These are phyloP conservation scores for Penicillium psychrofluorescens DNA, from an alignment of 495 filamentous ascomycete genomes.

Conservation along the genomic window DNA sequence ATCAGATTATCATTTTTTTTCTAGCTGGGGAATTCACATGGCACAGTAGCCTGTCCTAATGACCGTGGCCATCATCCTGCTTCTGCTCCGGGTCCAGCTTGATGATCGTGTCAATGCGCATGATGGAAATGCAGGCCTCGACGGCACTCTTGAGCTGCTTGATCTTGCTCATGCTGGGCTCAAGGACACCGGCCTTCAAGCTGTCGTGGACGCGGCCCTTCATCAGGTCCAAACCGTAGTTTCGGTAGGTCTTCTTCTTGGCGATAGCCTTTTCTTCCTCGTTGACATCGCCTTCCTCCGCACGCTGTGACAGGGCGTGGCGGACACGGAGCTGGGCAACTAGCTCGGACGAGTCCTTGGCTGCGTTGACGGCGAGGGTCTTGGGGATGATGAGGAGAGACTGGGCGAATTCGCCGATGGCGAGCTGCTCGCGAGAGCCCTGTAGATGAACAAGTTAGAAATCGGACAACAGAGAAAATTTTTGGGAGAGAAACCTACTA, in stretches of 20 bases:
- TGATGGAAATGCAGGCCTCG: conserved; percentile 97
- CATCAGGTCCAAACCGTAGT: conserved; percentile 88
- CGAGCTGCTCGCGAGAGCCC: conserved; percentile 94
- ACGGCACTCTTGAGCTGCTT: conserved; percentile 97
- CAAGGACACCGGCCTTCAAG: conserved; percentile 90
- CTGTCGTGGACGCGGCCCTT: conserved; percentile 89
- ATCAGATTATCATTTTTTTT: conserved; percentile 19
- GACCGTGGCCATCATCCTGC: conserved; percentile 55
- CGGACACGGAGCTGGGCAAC: conserved; percentile 91
- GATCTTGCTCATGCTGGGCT: conserved; percentile 98
- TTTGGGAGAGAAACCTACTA: conserved; percentile 45
- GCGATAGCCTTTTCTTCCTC: conserved; percentile 82
- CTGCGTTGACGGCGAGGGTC: conserved; percentile 93
- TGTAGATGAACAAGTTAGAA: conserved; percentile 20
- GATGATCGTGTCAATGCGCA: conserved; percentile 99
- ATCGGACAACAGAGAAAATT: neutral
- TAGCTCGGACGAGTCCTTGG: conserved; percentile 90
- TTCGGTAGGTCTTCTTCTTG: conserved; percentile 94
- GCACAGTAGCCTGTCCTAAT: conserved; percentile 21
- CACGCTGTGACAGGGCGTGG: conserved; percentile 88
- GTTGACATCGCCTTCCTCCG: conserved; percentile 71
- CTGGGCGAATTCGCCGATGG: conserved; percentile 95
- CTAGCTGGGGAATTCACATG: conserved; percentile 6
- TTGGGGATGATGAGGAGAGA: conserved; percentile 92
- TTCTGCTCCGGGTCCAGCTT: conserved; percentile 90